These are phyloP conservation scores for Coemansia sp. DNA, from an alignment of 192 early-diverging fungal species.

Conservation along the genomic window DNA sequence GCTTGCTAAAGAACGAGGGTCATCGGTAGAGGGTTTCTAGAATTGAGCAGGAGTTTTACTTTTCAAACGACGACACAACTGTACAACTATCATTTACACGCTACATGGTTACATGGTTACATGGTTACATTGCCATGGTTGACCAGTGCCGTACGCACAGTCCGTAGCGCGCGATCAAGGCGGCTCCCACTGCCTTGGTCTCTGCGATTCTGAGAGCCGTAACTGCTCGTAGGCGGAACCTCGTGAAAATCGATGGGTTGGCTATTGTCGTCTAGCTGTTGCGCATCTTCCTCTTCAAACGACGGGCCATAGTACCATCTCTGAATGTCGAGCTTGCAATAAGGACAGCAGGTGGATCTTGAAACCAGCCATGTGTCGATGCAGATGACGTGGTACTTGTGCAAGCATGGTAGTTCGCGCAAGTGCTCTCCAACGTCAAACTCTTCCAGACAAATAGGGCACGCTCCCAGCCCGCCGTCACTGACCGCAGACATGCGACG, in stretches of 20 bases:
- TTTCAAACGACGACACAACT: background rate
- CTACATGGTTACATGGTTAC: slow-evolving; percentile 9
- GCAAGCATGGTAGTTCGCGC: slow-evolving; percentile 66
- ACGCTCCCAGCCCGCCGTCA: slow-evolving; percentile 50
- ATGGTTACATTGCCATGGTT: slow-evolving; percentile 5
- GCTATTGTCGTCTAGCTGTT: slow-evolving; percentile 3
- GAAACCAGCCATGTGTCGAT: slow-evolving; percentile 65
- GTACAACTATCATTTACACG: background rate
- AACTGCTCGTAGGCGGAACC: background rate
- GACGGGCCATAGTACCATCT: slow-evolving; percentile 53
- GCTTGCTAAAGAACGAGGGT: slow-evolving; percentile 41
- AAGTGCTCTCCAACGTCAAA: slow-evolving; percentile 66
- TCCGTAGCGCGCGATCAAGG: background rate
- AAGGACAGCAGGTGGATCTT: slow-evolving; percentile 55
- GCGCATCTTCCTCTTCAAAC: slow-evolving; percentile 19
- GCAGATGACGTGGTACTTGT: slow-evolving; percentile 68
- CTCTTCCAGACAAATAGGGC: slow-evolving; percentile 71
- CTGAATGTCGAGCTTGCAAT: slow-evolving; percentile 55
- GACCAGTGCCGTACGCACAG: background rate
- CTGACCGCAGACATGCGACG: slow-evolving; percentile 18
- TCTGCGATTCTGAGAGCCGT: background rate
- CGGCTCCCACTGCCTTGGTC: background rate
- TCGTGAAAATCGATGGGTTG: slow-evolving; percentile 21
- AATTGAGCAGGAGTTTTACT: background rate
- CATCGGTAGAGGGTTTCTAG: slow-evolving; percentile 13